Evolutionary conservation across 495 filamentous ascomycete genomes (phyloP), one percentile per base, ranked within the genome.

Genomic region (Glutinoglossum americanum): DNA sequence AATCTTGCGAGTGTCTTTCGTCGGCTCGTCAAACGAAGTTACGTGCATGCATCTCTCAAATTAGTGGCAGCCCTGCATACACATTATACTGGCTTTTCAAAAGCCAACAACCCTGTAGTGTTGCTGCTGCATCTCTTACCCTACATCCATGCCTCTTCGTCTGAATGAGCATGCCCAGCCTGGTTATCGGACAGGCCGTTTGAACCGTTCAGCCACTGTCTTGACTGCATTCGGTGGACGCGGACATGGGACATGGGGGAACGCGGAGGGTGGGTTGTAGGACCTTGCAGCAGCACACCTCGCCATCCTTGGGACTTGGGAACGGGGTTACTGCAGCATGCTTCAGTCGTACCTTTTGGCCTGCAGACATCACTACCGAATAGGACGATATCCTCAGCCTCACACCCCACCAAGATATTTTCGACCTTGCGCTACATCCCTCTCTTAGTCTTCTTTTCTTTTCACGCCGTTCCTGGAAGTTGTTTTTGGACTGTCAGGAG

Each of bases 361-460:
- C 0, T 53, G 49, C 25, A 53, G 49, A 53, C 5, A 27, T 53
- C 49, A 25, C 7, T 53, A 32, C 49, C 49, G 49, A 53, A 53
- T 53, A 25, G 13, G 49, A 28, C 17, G 26, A 8, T 21, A 4
- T n/a, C 49, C 49, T 53, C 49, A 53, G 49, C 49, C 49, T 53
- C 49, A 53, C 49, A 53, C 41, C 49, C 49, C 49, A 53, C 49
- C 49, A 27, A n/a, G 23, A 28, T 53, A 53, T 53, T 53, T 53
- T 53, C 10, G 28, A 27, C 44, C n/a, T 15, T 27, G 49, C 49
- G 7, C 30, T 33, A 9, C 30, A 9, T 33, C 13, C 28, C 28
- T 32, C 28, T 32, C 49, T 30, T 53, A 30, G 49, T 28, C 5
- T 1, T 28, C 21, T 45, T 21, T 45, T 45, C 41, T 21, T 41